These are phyloP conservation scores for Starmerella sp. DNA, from an alignment of 805 yeast genomes.

Conservation along the genomic window DNA sequence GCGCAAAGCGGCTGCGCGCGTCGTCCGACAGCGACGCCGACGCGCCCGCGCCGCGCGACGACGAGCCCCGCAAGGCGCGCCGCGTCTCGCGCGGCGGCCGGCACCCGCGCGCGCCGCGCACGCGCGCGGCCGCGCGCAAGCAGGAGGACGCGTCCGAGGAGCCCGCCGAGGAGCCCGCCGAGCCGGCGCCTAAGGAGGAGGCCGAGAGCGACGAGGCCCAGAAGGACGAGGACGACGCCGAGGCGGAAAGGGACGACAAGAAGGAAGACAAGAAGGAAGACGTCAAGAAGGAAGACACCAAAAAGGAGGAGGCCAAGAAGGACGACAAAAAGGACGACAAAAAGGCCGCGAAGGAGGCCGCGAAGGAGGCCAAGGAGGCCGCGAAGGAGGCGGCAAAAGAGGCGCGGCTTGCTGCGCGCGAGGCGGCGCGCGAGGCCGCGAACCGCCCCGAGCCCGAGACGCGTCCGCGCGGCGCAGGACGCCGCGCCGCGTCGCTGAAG, in stretches of 20 bases:
- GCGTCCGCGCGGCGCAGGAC: neutral
- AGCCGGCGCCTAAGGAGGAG: too few species aligned
- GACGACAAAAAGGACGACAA: neutral
- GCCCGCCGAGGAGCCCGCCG: too few species aligned
- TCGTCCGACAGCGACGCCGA: neutral
- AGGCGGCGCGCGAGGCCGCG: too few species aligned
- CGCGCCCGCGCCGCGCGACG: neutral
- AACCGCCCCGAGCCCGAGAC: neutral
- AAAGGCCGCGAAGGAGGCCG: neutral
- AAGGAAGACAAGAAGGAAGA: too few species aligned
- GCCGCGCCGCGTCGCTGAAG: constrained; percentile 1
- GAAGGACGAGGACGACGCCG: too few species aligned
- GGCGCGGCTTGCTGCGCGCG: too few species aligned
- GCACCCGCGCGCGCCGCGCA: neutral
- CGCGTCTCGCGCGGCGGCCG: neutral
- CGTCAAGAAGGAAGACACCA: too few species aligned
- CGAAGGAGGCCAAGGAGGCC: neutral
- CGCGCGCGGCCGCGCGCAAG: neutral
- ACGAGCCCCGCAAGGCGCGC: neutral
- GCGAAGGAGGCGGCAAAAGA: neutral
- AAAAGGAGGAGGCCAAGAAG: neutral
- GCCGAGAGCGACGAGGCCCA: too few species aligned
- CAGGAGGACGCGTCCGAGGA: neutral
- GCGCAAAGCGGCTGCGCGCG: neutral
- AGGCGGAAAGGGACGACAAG: too few species aligned